phyloP scores from a whole-genome alignment of 306 rosid species.

The Rosa lucieae region DNA sequence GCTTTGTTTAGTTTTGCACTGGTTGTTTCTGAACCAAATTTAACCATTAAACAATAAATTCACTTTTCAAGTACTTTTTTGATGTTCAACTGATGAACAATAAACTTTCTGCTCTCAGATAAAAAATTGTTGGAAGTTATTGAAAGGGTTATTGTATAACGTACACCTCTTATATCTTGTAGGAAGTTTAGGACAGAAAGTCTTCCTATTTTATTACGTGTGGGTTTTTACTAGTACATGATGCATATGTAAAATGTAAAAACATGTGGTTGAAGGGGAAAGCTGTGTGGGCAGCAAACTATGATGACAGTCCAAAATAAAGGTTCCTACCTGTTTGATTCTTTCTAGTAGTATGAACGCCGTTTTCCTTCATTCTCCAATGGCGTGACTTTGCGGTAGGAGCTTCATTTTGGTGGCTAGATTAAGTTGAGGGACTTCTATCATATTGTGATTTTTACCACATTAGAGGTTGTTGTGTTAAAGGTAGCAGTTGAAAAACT shows the following conservation, averaged over 20 bases:
- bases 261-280: not conserved
- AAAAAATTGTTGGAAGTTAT: not conserved
- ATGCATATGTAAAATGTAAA: not conserved
- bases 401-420: not conserved
- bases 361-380: not conserved
- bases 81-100: not conserved
- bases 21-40: not conserved
- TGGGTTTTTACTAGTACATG: not conserved
- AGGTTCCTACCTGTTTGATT: not conserved
- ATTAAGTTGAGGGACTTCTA: not conserved
- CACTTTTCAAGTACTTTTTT: not conserved
- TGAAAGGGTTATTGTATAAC: not conserved
- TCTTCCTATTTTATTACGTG: not conserved
- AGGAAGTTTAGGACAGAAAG: not conserved
- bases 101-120: not conserved
- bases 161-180: not conserved
- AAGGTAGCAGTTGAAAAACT: not conserved
- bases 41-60: not conserved
- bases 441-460: not conserved
- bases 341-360: not conserved
- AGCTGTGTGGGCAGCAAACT: not conserved
- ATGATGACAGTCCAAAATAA: not conserved
- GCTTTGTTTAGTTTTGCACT: not conserved
- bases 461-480: not conserved
- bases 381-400: not conserved